These are phyloP conservation scores for Trichoderma sp. DNA, from an alignment of 2,329 filamentous ascomycete species.

Conservation along the genomic window DNA sequence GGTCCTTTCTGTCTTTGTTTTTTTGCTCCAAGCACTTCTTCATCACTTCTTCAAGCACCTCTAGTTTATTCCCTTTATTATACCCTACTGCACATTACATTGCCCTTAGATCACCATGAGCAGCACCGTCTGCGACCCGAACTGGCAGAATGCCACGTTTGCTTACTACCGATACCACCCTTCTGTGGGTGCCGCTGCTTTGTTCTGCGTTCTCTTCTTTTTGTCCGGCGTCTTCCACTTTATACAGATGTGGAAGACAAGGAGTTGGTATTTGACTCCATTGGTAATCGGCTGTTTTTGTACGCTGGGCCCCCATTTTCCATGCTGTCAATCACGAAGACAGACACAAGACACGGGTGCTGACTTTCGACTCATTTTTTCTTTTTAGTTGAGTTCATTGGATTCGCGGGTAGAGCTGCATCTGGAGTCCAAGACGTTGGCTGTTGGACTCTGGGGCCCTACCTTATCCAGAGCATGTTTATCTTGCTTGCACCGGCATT, in stretches of 20 bases:
- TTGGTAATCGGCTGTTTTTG: constrained; percentile 12
- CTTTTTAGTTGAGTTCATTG: constrained; percentile 13
- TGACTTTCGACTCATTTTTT: neutral
- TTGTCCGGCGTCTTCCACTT: neutral
- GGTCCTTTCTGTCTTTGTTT: neutral
- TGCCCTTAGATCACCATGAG: neutral
- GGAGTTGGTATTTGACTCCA: constrained; percentile 14
- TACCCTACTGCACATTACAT: neutral
- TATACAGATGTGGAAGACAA: constrained; percentile 15
- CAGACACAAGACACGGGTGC: too few relatives aligned
- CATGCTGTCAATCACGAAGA: neutral
- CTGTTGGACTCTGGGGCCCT: constrained; percentile 33
- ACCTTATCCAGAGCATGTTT: constrained; percentile 42
- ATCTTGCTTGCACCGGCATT: constrained; percentile 48
- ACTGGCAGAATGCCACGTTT: constrained; percentile 17
- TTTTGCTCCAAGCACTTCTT: neutral
- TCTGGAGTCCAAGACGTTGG: constrained; percentile 1
- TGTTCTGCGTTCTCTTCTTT: constrained; percentile 10
- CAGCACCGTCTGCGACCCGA: neutral
- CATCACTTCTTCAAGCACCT: neutral
- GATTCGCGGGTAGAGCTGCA: constrained; percentile 3
- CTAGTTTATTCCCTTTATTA: neutral
- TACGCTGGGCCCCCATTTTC: neutral
- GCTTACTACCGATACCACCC: constrained; percentile 17
- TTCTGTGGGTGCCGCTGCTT: neutral